phyloP scores from a whole-genome alignment of 1,139 yeast genomes.

The Groenewaldozyma sp. region DNA sequence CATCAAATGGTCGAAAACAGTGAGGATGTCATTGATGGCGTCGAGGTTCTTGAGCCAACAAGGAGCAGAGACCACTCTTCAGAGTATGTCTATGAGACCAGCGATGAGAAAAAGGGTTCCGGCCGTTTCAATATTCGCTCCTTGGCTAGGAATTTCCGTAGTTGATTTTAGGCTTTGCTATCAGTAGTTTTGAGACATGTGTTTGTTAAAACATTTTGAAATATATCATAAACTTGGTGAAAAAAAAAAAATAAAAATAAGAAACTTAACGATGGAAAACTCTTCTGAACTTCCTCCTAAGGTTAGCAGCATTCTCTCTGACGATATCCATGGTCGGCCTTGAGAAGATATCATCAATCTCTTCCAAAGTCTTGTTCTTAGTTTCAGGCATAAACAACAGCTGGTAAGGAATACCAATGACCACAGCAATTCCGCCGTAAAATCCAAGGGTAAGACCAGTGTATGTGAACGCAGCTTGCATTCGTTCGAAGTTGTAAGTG shows the following conservation, averaged over 20 bases:
- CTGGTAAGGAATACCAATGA: constrained; percentile 47
- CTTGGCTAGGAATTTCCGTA: too few relatives aligned
- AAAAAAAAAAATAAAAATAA: neutral
- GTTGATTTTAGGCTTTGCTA: too few relatives aligned
- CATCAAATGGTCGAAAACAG: neutral
- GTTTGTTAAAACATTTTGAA: too few relatives aligned
- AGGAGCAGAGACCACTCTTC: neutral
- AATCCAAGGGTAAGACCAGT: constrained; percentile 54
- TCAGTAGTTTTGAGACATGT: too few relatives aligned
- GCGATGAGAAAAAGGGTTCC: neutral
- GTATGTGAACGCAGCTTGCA: constrained; percentile 47
- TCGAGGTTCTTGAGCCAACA: neutral
- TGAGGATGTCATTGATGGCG: neutral
- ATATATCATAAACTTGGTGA: neutral
- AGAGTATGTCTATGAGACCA: neutral
- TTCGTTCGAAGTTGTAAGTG: constrained; percentile 48
- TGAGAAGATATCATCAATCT: constrained; percentile 26
- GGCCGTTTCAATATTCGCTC: neutral
- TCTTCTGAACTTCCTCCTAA: neutral
- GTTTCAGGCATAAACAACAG: constrained; percentile 32
- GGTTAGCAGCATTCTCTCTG: constrained; percentile 9
- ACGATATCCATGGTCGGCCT: constrained; percentile 22
- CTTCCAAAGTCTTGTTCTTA: constrained; percentile 11
- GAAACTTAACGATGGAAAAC: neutral
- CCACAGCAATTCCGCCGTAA: constrained; percentile 53